Evolutionary conservation across 2,329 filamentous ascomycete genomes (phyloP), one percentile per base, ranked within the genome.

Genomic region (Cercospora sesami): DNA sequence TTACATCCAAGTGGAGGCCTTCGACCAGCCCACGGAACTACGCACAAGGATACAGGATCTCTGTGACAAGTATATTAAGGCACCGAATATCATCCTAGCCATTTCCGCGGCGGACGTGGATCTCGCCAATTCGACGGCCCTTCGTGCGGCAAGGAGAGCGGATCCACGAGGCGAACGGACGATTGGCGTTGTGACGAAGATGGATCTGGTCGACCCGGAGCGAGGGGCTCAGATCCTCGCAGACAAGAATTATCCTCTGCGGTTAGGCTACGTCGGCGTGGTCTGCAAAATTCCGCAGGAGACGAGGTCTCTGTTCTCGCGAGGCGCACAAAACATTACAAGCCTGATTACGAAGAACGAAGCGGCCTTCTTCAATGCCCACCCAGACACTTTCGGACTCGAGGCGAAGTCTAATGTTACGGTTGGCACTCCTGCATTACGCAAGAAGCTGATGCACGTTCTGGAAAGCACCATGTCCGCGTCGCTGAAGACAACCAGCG

Each of bases 71-170:
- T 99, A 99, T 77, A 99, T 99, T 62, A 92, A 96, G 77, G 83
- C 94, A 5, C 95, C 96, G 0, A 99, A 99, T 77, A 91, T 99
- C 73, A 97, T 99, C 70, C 85, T 99, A 7, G 95, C 95, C 45
- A 98, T 99, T 70, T 99, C 96, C 1, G 95, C 96, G 1, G 95
- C 95, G 26, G 95, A 99, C 80, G 95, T 99, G 18, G 95, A 99
- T 83, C 81, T 99, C 66, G 95, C 95, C 23, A 99, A 99, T 79
- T 99, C 95, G 1, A 95, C 95, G 6, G 94, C 95, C 5, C 81
- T 99, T 26, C 86, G 94, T 73, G 93, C 95, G 18, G 97, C 94
- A 73, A 87, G 95, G 70, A 87, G 94, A 73, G 94, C 98, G 30
- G 95, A 99, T 76, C 95, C 95, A 1, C 86, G 95, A 69, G 95